Conservation (phyloP, 1,284 basidiomycete genomes). For the Heliocybe sulcata region DNA sequence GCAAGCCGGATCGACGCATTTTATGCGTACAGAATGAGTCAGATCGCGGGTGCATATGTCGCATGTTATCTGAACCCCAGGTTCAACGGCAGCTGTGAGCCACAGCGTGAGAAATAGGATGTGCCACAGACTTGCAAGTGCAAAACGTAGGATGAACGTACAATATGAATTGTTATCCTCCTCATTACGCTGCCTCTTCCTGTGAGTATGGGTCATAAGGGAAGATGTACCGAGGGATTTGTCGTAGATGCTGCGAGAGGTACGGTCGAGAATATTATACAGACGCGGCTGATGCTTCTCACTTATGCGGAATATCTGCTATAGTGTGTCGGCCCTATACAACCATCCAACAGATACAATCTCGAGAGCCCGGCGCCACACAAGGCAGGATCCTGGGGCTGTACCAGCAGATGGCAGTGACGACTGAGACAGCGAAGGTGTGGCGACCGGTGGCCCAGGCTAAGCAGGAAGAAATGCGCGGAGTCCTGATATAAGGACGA, state of each 20-base stretch:
- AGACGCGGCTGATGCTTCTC: no score
- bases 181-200: conserved; percentile 63
- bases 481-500: background rate
- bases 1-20: conserved; percentile 81
- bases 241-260: background rate
- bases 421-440: background rate
- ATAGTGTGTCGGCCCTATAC: background rate
- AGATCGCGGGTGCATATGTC: conserved; percentile 69
- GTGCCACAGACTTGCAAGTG: background rate
- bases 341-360: background rate
- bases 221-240: background rate
- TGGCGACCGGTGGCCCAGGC: background rate
- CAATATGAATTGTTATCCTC: conserved; percentile 36
- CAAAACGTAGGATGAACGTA: background rate
- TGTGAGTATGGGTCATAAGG: conserved; percentile 68
- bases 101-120: background rate
- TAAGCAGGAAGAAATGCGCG: background rate
- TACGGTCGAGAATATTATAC: background rate
- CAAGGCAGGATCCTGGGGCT: background rate
- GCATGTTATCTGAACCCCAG: conserved; percentile 71
- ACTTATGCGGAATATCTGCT: no score
- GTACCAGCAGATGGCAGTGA: background rate
- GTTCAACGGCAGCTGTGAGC: conserved; percentile 62
- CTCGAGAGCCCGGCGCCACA: background rate
- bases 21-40: conserved; percentile 88